phyloP scores from a whole-genome alignment of 2,329 filamentous ascomycete genomes.

The Penicillium sp. region DNA sequence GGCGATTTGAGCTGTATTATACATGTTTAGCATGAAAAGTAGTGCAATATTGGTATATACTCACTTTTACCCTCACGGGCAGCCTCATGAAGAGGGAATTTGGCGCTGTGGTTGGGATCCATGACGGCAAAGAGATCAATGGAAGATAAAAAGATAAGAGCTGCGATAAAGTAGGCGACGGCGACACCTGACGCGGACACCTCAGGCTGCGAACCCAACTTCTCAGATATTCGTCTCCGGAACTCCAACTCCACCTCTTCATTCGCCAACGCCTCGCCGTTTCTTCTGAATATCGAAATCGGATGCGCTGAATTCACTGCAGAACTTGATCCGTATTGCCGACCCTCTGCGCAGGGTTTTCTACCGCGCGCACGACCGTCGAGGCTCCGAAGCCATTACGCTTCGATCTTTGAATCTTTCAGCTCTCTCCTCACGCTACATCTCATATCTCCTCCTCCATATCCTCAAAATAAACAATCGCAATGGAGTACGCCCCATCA shows the following conservation, averaged over 20 bases:
- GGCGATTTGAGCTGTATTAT: conserved; percentile 58
- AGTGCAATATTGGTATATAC: conserved; percentile 19
- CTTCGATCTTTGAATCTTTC: conserved; percentile 3
- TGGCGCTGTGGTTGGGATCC: conserved; percentile 48
- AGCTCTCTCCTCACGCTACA: not conserved
- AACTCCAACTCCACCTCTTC: not conserved
- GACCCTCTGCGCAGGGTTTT: conserved; percentile 14
- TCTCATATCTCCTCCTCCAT: not conserved
- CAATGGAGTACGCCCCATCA: conserved; percentile 31
- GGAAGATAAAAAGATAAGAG: conserved; percentile 22
- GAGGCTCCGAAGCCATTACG: conserved; percentile 7
- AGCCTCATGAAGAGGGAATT: conserved; percentile 81
- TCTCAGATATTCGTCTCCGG: conserved; percentile 14
- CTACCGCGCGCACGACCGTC: conserved; percentile 13
- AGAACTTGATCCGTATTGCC: not conserved
- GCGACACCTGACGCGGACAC: conserved; percentile 16
- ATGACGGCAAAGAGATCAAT: conserved; percentile 25
- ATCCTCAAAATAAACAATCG: conserved; percentile 1
- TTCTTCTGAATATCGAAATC: not conserved
- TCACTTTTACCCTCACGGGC: conserved; percentile 77
- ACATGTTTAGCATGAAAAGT: conserved; percentile 21
- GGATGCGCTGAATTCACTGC: not conserved
- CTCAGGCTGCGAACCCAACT: conserved; percentile 18
- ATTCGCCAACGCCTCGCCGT: not conserved
- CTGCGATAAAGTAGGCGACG: conserved; percentile 22